Base-by-base conservation (phyloP, 192 early-diverging fungal genomes). In the Glomus cerebriforme region DNA sequence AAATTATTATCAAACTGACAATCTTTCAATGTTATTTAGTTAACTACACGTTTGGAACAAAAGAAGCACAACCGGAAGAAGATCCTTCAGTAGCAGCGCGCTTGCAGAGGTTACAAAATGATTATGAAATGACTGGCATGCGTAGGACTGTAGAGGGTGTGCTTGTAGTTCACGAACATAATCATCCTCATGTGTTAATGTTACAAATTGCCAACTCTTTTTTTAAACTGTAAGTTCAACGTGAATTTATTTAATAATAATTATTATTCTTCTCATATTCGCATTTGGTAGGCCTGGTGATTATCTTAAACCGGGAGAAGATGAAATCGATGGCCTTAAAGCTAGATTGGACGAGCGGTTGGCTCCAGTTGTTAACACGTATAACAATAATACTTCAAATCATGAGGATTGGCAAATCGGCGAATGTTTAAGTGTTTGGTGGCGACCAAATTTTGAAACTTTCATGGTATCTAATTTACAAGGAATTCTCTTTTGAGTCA, bases 131-230 rank as follows among this genome's bases (percentile, higher is more conserved):
- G 39, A 80, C 86, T 54, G 93, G 93, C 9, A 90, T 91, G 86
- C 84, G 93, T 68, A 75, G 83, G 24, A 91, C 90, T 10, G 93
- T 95, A 13, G 92, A 93, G 79, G 93, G 83, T 1, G 89, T 94
- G 10, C 77, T 95, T 29, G 87, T 94, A 2, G 91, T 94, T 47
- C 93, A 95, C 82, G 92, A 93, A 67, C 91, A 94, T 79, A 89
- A 88, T 67, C 92, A 93, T 83, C 93, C 93, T 15, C 93, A 94
- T 74, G 91, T 95, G 10, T 83, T 95, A 15, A 88, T 95, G 89
- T 79, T 95, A 45, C 91, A 93, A 79, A 92, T 92, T 72, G 91
- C 88, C 34, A 91, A 92, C 80, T 83, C 86, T 0, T 93, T 92
- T 80, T 93, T 93, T 81, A 92, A 92, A 81, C 80, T 95, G 92